Evolutionary conservation across 352 stramenopile species (phyloP).

Genomic region (Phytophthora pistaciae): DNA sequence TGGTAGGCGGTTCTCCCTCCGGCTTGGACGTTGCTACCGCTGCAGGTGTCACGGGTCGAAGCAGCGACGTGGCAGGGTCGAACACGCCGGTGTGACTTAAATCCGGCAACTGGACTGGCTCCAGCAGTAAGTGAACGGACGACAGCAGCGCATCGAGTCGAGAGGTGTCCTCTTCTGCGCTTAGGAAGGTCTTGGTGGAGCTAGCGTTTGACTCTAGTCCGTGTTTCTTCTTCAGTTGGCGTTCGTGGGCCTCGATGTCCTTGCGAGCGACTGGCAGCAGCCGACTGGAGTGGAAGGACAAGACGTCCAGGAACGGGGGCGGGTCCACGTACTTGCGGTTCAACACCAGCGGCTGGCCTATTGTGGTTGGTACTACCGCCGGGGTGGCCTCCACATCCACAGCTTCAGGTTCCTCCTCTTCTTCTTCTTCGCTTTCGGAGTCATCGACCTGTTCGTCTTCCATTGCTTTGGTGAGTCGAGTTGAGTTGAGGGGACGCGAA

Average conservation of each 20-base stretch:
- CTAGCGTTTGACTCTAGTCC: background rate
- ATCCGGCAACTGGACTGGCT: conserved; percentile 71
- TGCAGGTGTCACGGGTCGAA: conserved; percentile 25
- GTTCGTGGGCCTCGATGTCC: conserved; percentile 37
- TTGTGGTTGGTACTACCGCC: background rate
- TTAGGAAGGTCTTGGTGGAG: background rate
- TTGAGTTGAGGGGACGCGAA: background rate
- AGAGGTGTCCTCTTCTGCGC: conserved; percentile 12
- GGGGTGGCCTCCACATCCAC: background rate
- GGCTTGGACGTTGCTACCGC: conserved; percentile 5
- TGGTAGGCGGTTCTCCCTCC: conserved; percentile 3
- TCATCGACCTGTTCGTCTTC: background rate
- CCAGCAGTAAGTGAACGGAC: conserved; percentile 59
- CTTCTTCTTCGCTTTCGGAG: background rate
- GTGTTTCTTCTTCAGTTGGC: conserved; percentile 20
- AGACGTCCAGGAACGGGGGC: conserved; percentile 68
- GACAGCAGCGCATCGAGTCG: conserved; percentile 48
- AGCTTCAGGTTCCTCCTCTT: background rate
- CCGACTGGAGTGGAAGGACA: conserved; percentile 69
- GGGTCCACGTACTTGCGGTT: conserved; percentile 18
- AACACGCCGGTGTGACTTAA: conserved; percentile 64
- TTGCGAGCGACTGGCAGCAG: conserved; percentile 46
- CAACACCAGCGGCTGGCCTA: conserved; percentile 7
- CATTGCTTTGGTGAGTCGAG: background rate
- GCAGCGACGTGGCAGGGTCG: conserved; percentile 22